A percentile compares a stretch with the other conserved stretches of the same genome.
Evolutionary conservation across 768 basidiomycete genomes (phyloP).

Genomic region (Mycena galericulata): DNA sequence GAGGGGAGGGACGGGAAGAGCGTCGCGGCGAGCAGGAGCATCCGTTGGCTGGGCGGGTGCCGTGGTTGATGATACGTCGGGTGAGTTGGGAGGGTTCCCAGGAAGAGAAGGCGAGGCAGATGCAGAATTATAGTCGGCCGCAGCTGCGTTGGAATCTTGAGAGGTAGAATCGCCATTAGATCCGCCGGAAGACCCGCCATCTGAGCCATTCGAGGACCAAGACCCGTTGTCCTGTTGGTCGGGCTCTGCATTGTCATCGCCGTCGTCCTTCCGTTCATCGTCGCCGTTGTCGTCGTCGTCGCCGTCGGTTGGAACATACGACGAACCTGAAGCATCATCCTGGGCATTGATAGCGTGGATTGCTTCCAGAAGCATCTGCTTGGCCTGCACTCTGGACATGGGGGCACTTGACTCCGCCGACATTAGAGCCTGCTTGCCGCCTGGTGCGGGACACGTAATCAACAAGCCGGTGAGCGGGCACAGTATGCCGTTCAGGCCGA

Average conservation of each 20-base stretch:
- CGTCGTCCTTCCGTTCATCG: not conserved
- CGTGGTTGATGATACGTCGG: slow-evolving; percentile 22
- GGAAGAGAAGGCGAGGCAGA: slow-evolving; percentile 21
- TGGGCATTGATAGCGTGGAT: slow-evolving; percentile 6
- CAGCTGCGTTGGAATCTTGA: not conserved
- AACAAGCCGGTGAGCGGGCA: not conserved
- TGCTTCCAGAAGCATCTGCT: slow-evolving; percentile 4
- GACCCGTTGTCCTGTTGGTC: not conserved
- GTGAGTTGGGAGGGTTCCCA: slow-evolving; percentile 16
- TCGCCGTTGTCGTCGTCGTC: not conserved
- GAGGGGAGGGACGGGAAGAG: not conserved
- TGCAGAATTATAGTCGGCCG: slow-evolving; percentile 13
- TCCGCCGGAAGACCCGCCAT: not conserved
- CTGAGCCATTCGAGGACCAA: not conserved
- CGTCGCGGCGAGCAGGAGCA: slow-evolving; percentile 21
- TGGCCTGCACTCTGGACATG: slow-evolving; percentile 8
- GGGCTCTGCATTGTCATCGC: not conserved
- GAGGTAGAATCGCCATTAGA: not conserved
- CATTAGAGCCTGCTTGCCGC: slow-evolving; percentile 26
- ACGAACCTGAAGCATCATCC: not conserved
- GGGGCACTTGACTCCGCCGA: slow-evolving; percentile 3
- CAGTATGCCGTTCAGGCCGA: not conserved
- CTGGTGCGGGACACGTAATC: not conserved
- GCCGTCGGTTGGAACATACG: not conserved
- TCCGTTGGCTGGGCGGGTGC: slow-evolving; percentile 16